These are phyloP conservation scores for Endogone sp. DNA, from an alignment of 192 early-diverging fungal genomes.

Conservation along the genomic window DNA sequence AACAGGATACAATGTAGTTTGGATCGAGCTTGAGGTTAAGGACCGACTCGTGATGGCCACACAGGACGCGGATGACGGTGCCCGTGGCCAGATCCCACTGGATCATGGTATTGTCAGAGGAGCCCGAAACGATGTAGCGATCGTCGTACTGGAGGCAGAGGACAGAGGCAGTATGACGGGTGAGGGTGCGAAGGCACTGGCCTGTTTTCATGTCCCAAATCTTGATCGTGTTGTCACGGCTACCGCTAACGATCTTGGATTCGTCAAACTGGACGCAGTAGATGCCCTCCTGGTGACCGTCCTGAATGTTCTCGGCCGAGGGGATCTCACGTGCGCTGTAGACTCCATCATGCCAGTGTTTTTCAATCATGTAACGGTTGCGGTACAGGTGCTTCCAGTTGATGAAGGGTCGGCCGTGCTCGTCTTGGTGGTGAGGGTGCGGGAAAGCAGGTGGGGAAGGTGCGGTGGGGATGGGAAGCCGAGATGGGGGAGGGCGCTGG, in stretches of 20 bases:
- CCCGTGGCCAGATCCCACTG: slow-evolving; percentile 71
- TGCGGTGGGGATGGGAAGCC: slow-evolving; percentile 7
- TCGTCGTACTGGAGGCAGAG: slow-evolving; percentile 83
- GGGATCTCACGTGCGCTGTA: slow-evolving; percentile 59
- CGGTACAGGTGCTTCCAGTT: slow-evolving; percentile 76
- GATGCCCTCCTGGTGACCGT: slow-evolving; percentile 78
- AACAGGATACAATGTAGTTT: slow-evolving; percentile 74
- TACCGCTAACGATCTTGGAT: slow-evolving; percentile 65
- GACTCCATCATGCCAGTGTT: slow-evolving; percentile 68
- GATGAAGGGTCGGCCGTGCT: slow-evolving; percentile 33
- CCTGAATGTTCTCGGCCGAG: not conserved
- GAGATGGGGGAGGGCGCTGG: slow-evolving; percentile 16
- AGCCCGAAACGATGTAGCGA: slow-evolving; percentile 61
- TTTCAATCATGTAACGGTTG: slow-evolving; percentile 58
- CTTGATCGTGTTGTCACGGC: slow-evolving; percentile 66
- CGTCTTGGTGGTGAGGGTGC: slow-evolving; percentile 34
- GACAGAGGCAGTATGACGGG: slow-evolving; percentile 74
- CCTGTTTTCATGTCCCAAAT: slow-evolving; percentile 72
- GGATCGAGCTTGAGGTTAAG: slow-evolving; percentile 75
- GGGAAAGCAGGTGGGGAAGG: slow-evolving; percentile 21
- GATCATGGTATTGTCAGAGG: slow-evolving; percentile 61
- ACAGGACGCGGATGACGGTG: slow-evolving; percentile 34
- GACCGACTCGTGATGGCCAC: slow-evolving; percentile 62
- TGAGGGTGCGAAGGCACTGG: slow-evolving; percentile 52
- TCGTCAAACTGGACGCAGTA: slow-evolving; percentile 81